Percentiles rank a stretch among this genome's conserved stretches.
Evolutionary conservation across 129 eudicot genomes (phyloP).

Genomic region (Heracleum sosnowskyi): DNA sequence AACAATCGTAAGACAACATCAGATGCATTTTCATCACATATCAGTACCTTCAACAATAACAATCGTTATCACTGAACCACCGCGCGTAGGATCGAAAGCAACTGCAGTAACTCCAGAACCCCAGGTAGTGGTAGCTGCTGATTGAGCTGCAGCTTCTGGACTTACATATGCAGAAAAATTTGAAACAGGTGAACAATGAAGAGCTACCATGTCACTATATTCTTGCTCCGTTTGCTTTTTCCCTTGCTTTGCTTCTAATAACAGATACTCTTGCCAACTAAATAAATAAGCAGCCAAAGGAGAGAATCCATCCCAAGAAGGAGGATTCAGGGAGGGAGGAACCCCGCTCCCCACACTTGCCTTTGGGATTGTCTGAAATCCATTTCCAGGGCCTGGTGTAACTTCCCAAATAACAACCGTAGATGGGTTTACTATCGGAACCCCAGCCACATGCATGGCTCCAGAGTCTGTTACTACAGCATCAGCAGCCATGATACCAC

Average conservation of each 20-base stretch:
- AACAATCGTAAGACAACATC: not conserved
- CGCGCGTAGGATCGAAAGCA: slow-evolving; percentile 98
- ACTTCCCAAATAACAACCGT: slow-evolving; percentile 99
- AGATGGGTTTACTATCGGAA: slow-evolving; percentile 98
- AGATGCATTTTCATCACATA: not conserved
- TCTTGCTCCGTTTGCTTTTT: slow-evolving; percentile 62
- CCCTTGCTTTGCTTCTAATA: slow-evolving; percentile 75
- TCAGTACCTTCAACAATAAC: slow-evolving; percentile 88
- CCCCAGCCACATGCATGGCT: slow-evolving; percentile 97
- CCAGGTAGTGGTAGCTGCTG: slow-evolving; percentile 96
- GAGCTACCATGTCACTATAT: slow-evolving; percentile 60
- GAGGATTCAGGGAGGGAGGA: slow-evolving; percentile 85
- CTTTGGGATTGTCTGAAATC: slow-evolving; percentile 89
- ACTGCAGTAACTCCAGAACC: slow-evolving; percentile 99
- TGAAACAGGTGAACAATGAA: slow-evolving; percentile 96
- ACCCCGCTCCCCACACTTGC: slow-evolving; percentile 48
- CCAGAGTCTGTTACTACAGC: slow-evolving; percentile 94
- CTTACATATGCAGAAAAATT: slow-evolving; percentile 96
- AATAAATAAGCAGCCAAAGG: slow-evolving; percentile 81
- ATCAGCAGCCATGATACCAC: slow-evolving; percentile 99
- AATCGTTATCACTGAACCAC: slow-evolving; percentile 90
- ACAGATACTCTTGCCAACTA: slow-evolving; percentile 81
- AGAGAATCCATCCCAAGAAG: slow-evolving; percentile 84
- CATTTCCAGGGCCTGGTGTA: slow-evolving; percentile 93
- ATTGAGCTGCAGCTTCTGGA: slow-evolving; percentile 94